These are phyloP conservation scores for Candida labiduridarum DNA, from an alignment of 1,139 yeast genomes.

Conservation along the genomic window DNA sequence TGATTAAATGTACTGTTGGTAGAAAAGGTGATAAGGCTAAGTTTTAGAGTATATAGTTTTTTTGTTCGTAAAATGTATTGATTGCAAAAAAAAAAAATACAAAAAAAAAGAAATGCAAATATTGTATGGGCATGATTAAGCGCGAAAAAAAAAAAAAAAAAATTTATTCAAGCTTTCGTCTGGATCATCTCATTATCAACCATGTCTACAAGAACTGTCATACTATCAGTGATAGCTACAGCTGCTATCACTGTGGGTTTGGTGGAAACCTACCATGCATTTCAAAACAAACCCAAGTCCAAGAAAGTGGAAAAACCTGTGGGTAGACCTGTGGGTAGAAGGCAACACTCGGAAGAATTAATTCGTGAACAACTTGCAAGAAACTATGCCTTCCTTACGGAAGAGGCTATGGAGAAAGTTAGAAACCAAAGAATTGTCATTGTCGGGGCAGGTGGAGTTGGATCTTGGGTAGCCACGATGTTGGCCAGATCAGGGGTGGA, in stretches of 20 bases:
- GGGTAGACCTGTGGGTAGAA: no score
- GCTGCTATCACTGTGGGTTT: conserved; percentile 42
- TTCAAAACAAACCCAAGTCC: conserved; percentile 17
- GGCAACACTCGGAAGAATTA: conserved; percentile 65
- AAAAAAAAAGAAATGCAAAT: background rate
- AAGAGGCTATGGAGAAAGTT: conserved; percentile 77
- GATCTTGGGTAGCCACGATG: conserved; percentile 96
- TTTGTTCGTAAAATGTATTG: background rate
- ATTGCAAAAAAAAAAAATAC: conserved; percentile 1
- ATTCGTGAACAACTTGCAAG: conserved; percentile 90
- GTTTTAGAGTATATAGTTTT: conserved; percentile 22
- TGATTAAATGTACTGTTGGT: conserved; percentile 82
- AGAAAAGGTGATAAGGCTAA: conserved; percentile 48
- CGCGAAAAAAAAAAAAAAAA: conserved; percentile 1
- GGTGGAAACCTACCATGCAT: conserved; percentile 44
- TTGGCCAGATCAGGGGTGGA: conserved; percentile 88
- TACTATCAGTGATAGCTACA: conserved; percentile 38
- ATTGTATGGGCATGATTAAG: background rate
- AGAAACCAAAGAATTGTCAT: conserved; percentile 77
- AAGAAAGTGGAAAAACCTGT: conserved; percentile 4
- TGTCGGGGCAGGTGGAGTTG: conserved; percentile 99
- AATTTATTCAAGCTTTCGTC: background rate
- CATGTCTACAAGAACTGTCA: conserved; percentile 14
- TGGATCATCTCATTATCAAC: background rate
- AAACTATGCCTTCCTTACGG: conserved; percentile 88